Evolutionary conservation across 208 protist genomes (phyloP).

Genomic region (Giardia muris): DNA sequence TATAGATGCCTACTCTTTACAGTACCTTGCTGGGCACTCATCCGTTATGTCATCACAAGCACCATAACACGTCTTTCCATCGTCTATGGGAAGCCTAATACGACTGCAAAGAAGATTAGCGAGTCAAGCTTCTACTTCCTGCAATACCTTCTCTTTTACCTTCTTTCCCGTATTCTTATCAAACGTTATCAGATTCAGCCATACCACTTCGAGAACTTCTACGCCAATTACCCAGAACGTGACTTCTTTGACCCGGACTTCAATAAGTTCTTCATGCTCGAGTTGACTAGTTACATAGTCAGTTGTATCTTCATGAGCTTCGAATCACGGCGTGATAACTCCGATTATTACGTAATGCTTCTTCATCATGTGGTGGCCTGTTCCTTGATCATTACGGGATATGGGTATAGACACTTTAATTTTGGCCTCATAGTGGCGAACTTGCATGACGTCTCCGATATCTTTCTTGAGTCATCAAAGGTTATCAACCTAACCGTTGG

Average conservation of each 20-base stretch:
- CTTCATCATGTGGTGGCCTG: not conserved
- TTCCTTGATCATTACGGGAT: not conserved
- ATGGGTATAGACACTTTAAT: not conserved
- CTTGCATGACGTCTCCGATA: conserved; percentile 18
- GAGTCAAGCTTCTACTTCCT: conserved; percentile 4
- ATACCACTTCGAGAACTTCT: not conserved
- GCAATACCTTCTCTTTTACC: not conserved
- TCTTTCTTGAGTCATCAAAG: conserved; percentile 7
- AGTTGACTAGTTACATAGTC: not conserved
- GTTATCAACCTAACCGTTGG: not conserved
- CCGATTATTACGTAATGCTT: not conserved
- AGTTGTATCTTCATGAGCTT: not conserved
- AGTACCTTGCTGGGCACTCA: not conserved
- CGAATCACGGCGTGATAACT: not conserved
- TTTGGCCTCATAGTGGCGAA: not conserved
- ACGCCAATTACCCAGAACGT: not conserved
- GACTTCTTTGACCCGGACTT: not conserved
- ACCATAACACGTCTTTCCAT: too few species aligned
- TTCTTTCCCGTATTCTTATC: not conserved
- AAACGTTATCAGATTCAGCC: not conserved
- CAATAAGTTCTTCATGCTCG: not conserved
- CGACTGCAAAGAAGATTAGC: not conserved
- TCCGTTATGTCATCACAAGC: not conserved
- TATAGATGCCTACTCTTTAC: not conserved
- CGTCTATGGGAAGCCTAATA: too few species aligned